phyloP scores from a whole-genome alignment of 2,329 filamentous ascomycete genomes.

The Fusarium neocosmosporiellum region DNA sequence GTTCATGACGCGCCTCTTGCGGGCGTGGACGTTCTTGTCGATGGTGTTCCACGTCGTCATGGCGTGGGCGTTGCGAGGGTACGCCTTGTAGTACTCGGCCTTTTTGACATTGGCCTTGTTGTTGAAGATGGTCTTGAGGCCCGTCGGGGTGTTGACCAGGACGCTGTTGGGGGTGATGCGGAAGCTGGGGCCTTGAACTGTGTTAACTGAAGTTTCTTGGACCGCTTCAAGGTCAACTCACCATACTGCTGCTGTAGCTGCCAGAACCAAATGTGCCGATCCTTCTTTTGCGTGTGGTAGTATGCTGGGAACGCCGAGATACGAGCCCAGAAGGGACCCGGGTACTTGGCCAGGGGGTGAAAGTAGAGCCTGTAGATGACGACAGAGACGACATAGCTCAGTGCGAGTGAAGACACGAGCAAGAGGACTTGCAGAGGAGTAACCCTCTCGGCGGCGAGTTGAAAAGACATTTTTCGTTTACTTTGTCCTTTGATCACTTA shows the following conservation, averaged over 20 bases:
- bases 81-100: constrained; percentile 34
- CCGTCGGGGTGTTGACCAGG: constrained; percentile 32
- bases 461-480: not conserved
- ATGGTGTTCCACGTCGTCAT: constrained; percentile 34
- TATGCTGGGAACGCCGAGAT: constrained; percentile 47
- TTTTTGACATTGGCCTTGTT: constrained; percentile 37
- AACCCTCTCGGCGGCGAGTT: not conserved
- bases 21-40: constrained; percentile 31
- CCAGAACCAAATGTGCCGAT: constrained; percentile 36
- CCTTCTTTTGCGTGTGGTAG: constrained; percentile 28
- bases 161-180: constrained; percentile 33
- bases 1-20: constrained; percentile 31
- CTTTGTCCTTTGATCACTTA: not conserved
- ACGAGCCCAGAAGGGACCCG: constrained; percentile 65
- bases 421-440: not conserved
- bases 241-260: constrained; percentile 34
- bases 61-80: constrained; percentile 22
- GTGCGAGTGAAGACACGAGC: not conserved
- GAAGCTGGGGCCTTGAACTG: constrained; percentile 20
- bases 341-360: constrained; percentile 63
- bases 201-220: too few species aligned
- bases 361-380: constrained; percentile 51
- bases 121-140: constrained; percentile 32
- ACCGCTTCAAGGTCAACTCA: not conserved
- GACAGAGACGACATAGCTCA: not conserved